These are phyloP conservation scores for Selaginella tamariscina DNA, from an alignment of 75 land plant genomes.

Conservation along the genomic window DNA sequence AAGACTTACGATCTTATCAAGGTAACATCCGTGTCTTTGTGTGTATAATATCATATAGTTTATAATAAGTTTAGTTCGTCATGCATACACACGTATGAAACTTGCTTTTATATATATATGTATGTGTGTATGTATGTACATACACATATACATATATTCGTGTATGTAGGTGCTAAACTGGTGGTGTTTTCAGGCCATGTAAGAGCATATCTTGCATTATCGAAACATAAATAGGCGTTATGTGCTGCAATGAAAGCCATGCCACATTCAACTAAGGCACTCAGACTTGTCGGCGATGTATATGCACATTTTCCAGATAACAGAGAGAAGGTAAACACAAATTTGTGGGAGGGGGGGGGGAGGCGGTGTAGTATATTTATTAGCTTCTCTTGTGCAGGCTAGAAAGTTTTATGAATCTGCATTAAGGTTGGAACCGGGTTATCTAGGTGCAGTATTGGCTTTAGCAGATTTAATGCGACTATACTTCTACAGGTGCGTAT, in stretches of 20 bases:
- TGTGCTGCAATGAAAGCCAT: conserved; percentile 84
- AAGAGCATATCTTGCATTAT: conserved; percentile 64
- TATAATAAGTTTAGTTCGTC: no score
- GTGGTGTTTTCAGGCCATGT: conserved; percentile 52
- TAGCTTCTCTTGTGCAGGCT: conserved; percentile 67
- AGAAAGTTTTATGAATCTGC: conserved; percentile 95
- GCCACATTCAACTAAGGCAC: conserved; percentile 97
- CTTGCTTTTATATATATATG: no score
- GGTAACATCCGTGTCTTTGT: no score
- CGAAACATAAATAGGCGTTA: conserved; percentile 80
- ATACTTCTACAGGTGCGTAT: conserved; percentile 83
- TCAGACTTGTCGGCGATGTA: conserved; percentile 96
- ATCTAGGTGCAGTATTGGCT: conserved; percentile 87
- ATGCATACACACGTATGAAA: no score
- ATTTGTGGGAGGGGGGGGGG: not conserved
- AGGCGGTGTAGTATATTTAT: no score
- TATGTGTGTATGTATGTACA: no score
- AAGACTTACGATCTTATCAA: conserved; percentile 96
- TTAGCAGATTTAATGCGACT: conserved; percentile 76
- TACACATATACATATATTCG: not conserved
- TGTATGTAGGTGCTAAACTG: conserved; percentile 1
- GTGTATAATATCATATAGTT: no score
- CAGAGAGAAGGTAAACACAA: conserved; percentile 67
- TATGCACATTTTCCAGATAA: conserved; percentile 74
- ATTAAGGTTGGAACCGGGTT: conserved; percentile 80